phyloP scores from a whole-genome alignment of 2,329 filamentous ascomycete genomes.

The Colletotrichum sp. region DNA sequence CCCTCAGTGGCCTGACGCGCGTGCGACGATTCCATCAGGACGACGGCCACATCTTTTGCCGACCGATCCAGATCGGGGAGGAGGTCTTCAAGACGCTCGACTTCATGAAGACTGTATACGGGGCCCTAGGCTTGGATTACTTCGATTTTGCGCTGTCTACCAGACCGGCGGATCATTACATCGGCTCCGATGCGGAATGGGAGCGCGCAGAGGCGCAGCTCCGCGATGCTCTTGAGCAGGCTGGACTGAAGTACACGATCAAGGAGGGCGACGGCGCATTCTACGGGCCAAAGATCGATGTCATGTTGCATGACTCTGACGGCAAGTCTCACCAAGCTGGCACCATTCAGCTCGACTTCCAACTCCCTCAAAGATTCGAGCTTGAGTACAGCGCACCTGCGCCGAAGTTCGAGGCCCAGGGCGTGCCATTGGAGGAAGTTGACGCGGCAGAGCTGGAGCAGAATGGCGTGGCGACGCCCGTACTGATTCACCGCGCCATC shows the following conservation, averaged over 20 bases:
- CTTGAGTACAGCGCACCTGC: conserved; percentile 75
- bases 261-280: conserved; percentile 88
- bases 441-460: conserved; percentile 32
- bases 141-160: conserved; percentile 83
- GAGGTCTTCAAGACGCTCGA: conserved; percentile 77
- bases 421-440: conserved; percentile 45
- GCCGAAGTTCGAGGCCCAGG: conserved; percentile 62
- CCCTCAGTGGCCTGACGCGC: conserved; percentile 80
- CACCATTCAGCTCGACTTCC: conserved; percentile 89
- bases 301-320: conserved; percentile 78
- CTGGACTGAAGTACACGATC: conserved; percentile 73
- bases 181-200: conserved; percentile 73
- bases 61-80: conserved; percentile 72
- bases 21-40: conserved; percentile 90
- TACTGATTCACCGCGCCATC: conserved; percentile 85
- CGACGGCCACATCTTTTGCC: conserved; percentile 90
- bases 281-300: conserved; percentile 91
- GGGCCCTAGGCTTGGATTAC: conserved; percentile 70
- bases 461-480: conserved; percentile 67
- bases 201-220: conserved; percentile 45
- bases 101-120: conserved; percentile 76
- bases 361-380: conserved; percentile 81
- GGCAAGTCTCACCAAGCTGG: conserved; percentile 90
- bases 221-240: conserved; percentile 59
- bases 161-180: conserved; percentile 75